These are phyloP conservation scores for Cephaloascus fragrans DNA, from an alignment of 805 yeast species.

Conservation along the genomic window DNA sequence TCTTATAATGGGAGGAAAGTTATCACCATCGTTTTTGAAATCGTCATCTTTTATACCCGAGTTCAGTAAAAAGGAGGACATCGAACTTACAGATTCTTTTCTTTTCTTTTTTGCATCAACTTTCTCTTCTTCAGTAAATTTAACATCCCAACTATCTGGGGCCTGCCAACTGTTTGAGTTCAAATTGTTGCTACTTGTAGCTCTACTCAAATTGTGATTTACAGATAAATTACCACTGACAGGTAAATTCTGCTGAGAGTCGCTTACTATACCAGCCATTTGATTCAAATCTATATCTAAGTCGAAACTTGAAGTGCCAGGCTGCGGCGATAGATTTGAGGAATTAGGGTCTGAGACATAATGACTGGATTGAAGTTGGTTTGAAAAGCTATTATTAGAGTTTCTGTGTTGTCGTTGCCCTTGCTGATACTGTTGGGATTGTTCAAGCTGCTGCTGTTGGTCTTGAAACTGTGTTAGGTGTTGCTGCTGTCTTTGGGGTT, in stretches of 20 bases:
- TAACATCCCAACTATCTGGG: constrained; percentile 41
- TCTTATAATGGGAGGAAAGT: neutral
- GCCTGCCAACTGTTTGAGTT: constrained; percentile 25
- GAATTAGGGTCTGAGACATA: too few species aligned
- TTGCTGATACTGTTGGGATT: too few species aligned
- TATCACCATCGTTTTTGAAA: neutral
- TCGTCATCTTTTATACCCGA: neutral
- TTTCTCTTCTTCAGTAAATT: constrained; percentile 10
- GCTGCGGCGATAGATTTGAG: too few species aligned
- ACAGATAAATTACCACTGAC: neutral
- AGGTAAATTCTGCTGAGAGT: neutral
- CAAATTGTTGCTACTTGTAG: constrained; percentile 2
- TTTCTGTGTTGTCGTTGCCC: too few species aligned
- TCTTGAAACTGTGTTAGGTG: too few species aligned
- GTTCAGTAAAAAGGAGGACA: neutral
- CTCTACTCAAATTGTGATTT: constrained; percentile 2
- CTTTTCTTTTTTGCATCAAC: neutral
- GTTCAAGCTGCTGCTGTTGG: too few species aligned
- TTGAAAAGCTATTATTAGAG: too few species aligned
- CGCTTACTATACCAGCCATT: constrained; percentile 39
- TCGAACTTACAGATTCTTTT: neutral
- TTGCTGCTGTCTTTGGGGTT: too few species aligned
- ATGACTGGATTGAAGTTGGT: too few species aligned
- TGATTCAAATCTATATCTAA: constrained; percentile 40
- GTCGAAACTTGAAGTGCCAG: too few species aligned